Percentiles rank a stretch among this genome's conserved stretches.
Evolutionary conservation across 306 rosid genomes (phyloP).

Genomic region (Glycine tomentella): DNA sequence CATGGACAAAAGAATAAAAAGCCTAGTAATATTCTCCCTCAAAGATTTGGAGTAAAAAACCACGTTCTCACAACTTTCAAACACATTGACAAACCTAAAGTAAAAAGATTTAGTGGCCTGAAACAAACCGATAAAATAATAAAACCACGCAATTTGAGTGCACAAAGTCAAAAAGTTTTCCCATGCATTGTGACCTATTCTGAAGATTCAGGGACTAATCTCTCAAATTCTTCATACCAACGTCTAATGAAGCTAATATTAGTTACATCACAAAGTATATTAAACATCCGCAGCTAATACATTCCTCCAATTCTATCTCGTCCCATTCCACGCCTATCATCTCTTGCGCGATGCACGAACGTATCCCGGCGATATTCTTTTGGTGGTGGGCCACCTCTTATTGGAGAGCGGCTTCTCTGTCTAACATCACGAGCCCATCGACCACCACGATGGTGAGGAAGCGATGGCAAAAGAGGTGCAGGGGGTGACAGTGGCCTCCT

Average conservation of each 20-base stretch:
- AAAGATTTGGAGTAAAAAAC: not conserved
- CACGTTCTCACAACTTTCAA: not conserved
- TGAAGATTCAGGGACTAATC: conserved; percentile 33
- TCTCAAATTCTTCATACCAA: conserved; percentile 41
- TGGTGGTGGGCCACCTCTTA: conserved; percentile 69
- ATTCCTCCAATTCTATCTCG: conserved; percentile 75
- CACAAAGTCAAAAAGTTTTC: conserved; percentile 24
- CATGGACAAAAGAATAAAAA: too few species aligned
- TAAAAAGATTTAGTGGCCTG: not conserved
- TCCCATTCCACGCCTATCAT: conserved; percentile 71
- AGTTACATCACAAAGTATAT: conserved; percentile 18
- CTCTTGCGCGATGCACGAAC: conserved; percentile 59
- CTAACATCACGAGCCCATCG: conserved; percentile 66
- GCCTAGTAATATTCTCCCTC: too few species aligned
- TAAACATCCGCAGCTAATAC: conserved; percentile 48
- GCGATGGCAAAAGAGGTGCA: conserved; percentile 54
- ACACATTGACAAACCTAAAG: conserved; percentile 7
- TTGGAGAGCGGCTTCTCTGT: conserved; percentile 82
- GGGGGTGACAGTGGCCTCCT: conserved; percentile 80
- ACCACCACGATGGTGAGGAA: conserved; percentile 69
- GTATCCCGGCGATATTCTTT: conserved; percentile 70
- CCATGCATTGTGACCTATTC: not conserved
- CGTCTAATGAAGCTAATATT: conserved; percentile 35
- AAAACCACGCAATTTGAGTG: conserved; percentile 17
- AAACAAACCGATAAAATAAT: conserved; percentile 23